Evolutionary conservation across 805 yeast genomes (phyloP), one percentile per base, ranked within the genome.

Genomic region (Saitoella complicata): DNA sequence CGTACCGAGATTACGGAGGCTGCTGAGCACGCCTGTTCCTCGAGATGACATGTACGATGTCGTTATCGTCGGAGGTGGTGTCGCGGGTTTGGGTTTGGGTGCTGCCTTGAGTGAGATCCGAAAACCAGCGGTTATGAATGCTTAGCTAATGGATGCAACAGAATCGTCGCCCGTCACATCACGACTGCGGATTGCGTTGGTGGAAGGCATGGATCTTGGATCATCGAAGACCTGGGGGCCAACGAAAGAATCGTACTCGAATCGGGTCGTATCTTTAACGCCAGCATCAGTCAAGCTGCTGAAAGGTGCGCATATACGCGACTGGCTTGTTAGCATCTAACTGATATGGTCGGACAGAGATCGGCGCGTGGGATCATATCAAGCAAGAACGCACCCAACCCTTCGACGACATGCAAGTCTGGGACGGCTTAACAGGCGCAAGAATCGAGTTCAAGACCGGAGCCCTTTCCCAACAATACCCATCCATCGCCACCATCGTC

Each of bases 61-160:
- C 13, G 78, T 84, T 6, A 81, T 91, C 44, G 81, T 91, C 35
- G 98, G 98, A 35, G 97, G 94, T 6, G 98, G 98, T 0, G 95
- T 97, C 1, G 97, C 97, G 1, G 98, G 98, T 0, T 64, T 91
- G 46, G 79, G 95, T 1, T 64, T 91, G 35, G 78, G 91, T 5
- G 72, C 94, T 0, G 93, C 94, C 0, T 62, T 88, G 46, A 54
- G 53, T 51, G 44, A 38, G 53, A 21, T 21, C 21, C 21, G 21
- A 21, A 21, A 21, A 21, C 21, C 21, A 21, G 21, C 4, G 21
- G 21, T 4, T 21, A 21, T 21, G 21, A 21, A 21, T 21, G 4
- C 21, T 2, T 21, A 21, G 21, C 21, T 21, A 21, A 21, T 21
- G 21, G 4, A 2, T 9, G 6, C 3, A 13, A 11, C 38, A 53